Evolutionary conservation across 495 filamentous ascomycete species (phyloP).

Genomic region (Tuber umbilicatum): DNA sequence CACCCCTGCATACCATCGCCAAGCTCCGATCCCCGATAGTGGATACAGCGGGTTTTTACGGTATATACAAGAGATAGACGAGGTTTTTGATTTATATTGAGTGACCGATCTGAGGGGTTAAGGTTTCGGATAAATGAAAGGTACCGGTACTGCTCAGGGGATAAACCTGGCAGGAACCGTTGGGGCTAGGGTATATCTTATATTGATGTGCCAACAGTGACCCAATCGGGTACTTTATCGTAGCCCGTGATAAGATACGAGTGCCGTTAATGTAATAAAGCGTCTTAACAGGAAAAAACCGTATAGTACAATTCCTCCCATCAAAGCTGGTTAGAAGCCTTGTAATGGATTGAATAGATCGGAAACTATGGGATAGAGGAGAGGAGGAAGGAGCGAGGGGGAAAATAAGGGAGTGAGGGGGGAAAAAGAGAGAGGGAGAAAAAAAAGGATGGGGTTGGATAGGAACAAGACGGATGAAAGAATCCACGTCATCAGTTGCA

Average conservation of each 20-base stretch:
- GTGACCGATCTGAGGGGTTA: neutral
- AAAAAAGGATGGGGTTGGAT: neutral
- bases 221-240: neutral
- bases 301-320: neutral
- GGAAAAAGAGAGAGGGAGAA: neutral
- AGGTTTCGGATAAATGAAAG: slow-evolving; percentile 30
- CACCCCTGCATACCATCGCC: too few relatives aligned
- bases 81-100: slow-evolving; percentile 2
- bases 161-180: slow-evolving; percentile 8
- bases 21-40: too few relatives aligned
- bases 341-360: neutral
- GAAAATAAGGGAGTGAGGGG: neutral
- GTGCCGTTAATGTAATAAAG: neutral
- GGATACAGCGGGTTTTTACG: too few relatives aligned
- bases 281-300: neutral
- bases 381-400: neutral
- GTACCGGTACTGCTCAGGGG: slow-evolving; percentile 25
- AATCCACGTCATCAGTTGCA: slow-evolving; percentile 8
- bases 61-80: too few relatives aligned
- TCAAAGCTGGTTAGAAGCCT: neutral
- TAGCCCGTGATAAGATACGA: neutral
- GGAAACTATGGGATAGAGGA: neutral
- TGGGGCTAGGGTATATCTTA: slow-evolving; percentile 22
- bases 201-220: neutral
- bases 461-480: neutral